phyloP scores from a whole-genome alignment of 495 filamentous ascomycete species.

The Podospora conica region DNA sequence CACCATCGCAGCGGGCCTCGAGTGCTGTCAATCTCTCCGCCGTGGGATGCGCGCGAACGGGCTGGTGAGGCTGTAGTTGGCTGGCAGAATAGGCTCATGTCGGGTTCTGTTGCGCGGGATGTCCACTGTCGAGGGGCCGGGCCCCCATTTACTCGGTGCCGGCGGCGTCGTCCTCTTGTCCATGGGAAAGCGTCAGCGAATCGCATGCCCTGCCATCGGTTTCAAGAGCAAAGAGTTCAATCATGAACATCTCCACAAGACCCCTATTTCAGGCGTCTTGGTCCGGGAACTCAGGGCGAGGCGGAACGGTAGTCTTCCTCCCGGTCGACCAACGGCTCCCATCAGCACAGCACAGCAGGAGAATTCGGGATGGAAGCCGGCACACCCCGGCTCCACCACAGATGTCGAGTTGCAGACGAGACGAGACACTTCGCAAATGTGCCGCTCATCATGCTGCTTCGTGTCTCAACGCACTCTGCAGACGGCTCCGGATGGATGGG shows the following conservation, averaged over 20 bases:
- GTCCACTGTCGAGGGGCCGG: conserved; percentile 4
- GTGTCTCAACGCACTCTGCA: conserved; percentile 3
- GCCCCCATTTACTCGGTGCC: conserved; percentile 8
- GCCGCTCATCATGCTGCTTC: background rate
- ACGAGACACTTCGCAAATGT: background rate
- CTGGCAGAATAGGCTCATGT: conserved; percentile 18
- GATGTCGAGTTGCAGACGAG: conserved; percentile 1
- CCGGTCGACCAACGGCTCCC: conserved; percentile 1
- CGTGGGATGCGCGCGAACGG: conserved; percentile 18
- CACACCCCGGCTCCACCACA: conserved; percentile 3
- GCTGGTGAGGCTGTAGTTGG: conserved; percentile 23
- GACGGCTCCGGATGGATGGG: conserved; percentile 5
- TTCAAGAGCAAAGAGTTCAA: background rate
- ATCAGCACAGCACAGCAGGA: conserved; percentile 5
- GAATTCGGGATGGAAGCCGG: conserved; percentile 7
- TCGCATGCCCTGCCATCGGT: background rate
- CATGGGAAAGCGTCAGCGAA: background rate
- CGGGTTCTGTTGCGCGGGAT: conserved; percentile 22
- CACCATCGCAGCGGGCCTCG: conserved; percentile 16
- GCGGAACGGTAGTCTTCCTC: conserved; percentile 2
- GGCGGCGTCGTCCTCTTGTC: conserved; percentile 1
- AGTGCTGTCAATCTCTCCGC: conserved; percentile 16
- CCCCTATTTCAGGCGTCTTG: conserved; percentile 9
- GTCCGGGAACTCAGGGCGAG: background rate
- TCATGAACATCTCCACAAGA: conserved; percentile 8